Percentiles rank a stretch among this genome's conserved stretches.
Conservation (phyloP, 108 stramenopile genomes). For the Skeletonema potamos region DNA sequence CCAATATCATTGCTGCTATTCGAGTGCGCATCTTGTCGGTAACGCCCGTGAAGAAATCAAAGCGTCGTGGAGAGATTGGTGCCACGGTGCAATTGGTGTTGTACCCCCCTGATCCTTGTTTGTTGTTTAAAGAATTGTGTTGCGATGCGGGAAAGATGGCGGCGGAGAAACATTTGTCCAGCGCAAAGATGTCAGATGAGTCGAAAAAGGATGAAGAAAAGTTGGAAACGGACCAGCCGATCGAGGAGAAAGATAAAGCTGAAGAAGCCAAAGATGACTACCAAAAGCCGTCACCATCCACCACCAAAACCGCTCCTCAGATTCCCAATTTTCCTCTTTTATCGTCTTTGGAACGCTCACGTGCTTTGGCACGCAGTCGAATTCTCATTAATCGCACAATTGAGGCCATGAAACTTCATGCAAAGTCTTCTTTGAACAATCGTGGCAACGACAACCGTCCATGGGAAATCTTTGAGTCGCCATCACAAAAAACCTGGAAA, state of each 20-base stretch:
- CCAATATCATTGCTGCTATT: conserved; percentile 1
- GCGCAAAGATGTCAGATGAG: background rate
- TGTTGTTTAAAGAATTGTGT: conserved; percentile 35
- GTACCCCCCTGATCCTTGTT: conserved; percentile 44
- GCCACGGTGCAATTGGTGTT: conserved; percentile 30
- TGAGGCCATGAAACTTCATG: conserved; percentile 32
- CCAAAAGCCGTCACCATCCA: background rate
- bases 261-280: background rate
- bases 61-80: conserved; percentile 43
- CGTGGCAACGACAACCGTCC: background rate
- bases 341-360: conserved; percentile 37
- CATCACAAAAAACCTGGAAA: conserved; percentile 51
- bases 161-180: background rate
- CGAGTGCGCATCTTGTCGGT: conserved; percentile 44
- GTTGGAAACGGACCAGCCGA: background rate
- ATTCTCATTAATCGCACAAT: conserved; percentile 36
- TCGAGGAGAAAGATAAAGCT: background rate
- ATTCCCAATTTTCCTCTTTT: conserved; percentile 41
- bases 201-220: background rate
- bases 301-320: conserved; percentile 1
- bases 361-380: conserved; percentile 41
- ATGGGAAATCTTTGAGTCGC: conserved; percentile 40
- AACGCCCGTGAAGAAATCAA: conserved; percentile 41
- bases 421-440: background rate
- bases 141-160: conserved; percentile 35